These are phyloP conservation scores for Taphrina pruni DNA, from an alignment of 1,139 yeast species.

Conservation along the genomic window DNA sequence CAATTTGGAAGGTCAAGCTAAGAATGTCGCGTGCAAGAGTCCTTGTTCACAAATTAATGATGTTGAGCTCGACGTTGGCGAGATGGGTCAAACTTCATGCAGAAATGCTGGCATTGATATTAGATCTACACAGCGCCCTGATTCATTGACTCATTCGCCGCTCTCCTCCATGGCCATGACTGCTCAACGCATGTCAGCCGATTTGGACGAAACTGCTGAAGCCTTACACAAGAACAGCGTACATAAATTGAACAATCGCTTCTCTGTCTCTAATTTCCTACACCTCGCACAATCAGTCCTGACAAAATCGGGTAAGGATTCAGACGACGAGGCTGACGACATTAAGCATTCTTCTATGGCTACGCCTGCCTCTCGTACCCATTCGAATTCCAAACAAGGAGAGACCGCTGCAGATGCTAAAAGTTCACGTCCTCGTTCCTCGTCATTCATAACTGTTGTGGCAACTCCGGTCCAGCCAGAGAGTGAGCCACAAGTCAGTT, in stretches of 20 bases:
- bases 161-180: slow-evolving; percentile 10
- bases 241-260: not conserved
- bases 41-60: too few relatives aligned
- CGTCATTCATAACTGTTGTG: slow-evolving; percentile 18
- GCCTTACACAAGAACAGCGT: not conserved
- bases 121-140: not conserved
- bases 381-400: too few relatives aligned
- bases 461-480: slow-evolving; percentile 8
- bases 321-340: not conserved
- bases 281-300: slow-evolving; percentile 3
- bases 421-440: slow-evolving; percentile 3
- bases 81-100: not conserved
- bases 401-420: not conserved
- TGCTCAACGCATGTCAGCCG: slow-evolving; percentile 8
- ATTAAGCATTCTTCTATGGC: too few relatives aligned
- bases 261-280: slow-evolving; percentile 14
- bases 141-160: slow-evolving; percentile 14
- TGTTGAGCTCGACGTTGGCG: too few relatives aligned
- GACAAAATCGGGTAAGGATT: not conserved
- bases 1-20: not conserved
- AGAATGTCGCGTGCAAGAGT: not conserved
- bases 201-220: slow-evolving; percentile 1
- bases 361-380: too few relatives aligned
- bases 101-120: not conserved
- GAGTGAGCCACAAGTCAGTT: not conserved